Evolutionary conservation across 192 early-diverging fungal genomes (phyloP).

Genomic region (Neocallimastix lanati): DNA sequence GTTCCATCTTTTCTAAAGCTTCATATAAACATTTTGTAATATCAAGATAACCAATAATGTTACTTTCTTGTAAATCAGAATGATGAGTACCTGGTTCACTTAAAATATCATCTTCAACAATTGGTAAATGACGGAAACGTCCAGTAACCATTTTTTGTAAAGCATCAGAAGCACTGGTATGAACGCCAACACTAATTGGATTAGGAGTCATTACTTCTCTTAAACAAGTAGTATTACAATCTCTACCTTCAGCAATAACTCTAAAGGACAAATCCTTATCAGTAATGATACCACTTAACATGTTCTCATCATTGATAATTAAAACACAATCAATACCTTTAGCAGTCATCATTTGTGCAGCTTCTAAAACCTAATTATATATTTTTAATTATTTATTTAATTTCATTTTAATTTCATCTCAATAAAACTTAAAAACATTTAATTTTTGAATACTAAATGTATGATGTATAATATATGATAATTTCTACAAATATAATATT

Average conservation of each 20-base stretch:
- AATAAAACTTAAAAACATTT: too few species aligned
- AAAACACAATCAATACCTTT: conserved; percentile 90
- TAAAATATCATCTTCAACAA: conserved; percentile 48
- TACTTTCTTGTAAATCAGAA: conserved; percentile 28
- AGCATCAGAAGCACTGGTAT: conserved; percentile 60
- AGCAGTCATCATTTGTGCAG: conserved; percentile 89
- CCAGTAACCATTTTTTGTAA: conserved; percentile 65
- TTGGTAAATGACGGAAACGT: conserved; percentile 71
- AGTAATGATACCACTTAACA: conserved; percentile 86
- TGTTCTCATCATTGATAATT: conserved; percentile 81
- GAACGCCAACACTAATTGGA: conserved; percentile 64
- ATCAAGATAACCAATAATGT: conserved; percentile 66
- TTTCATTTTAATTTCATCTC: too few species aligned
- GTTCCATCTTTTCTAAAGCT: conserved; percentile 68
- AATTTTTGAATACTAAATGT: too few species aligned
- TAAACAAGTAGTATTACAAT: conserved; percentile 23
- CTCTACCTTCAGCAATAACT: conserved; percentile 59
- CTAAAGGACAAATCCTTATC: conserved; percentile 94
- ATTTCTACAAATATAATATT: too few species aligned
- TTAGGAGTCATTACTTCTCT: conserved; percentile 78
- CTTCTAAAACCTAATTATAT: conserved; percentile 30
- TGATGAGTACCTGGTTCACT: neutral
- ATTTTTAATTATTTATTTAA: too few species aligned
- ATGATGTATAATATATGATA: too few species aligned
- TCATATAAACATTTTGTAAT: conserved; percentile 75